A percentile compares a stretch with the other conserved stretches of the same genome.
Conservation (phyloP, 768 basidiomycete species). For the Vararia minispora region DNA sequence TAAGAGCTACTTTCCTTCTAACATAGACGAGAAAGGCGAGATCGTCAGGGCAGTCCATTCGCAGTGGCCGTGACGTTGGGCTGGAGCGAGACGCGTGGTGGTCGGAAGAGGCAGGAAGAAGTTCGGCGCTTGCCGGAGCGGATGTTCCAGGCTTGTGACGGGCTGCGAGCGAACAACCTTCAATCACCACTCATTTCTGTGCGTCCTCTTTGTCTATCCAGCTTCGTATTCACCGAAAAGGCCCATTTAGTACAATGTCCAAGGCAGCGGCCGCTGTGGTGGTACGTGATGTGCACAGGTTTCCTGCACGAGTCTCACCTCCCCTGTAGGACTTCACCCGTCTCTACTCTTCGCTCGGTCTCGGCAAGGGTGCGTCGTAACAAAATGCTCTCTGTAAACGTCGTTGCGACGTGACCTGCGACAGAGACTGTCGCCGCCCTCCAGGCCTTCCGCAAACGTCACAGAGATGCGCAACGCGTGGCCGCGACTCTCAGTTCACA, state of each 20-base stretch:
- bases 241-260: constrained; percentile 33
- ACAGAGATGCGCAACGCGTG: constrained; percentile 77
- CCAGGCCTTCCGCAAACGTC: constrained; percentile 94
- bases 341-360: constrained; percentile 70
- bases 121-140: too few species aligned
- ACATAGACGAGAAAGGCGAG: too few species aligned
- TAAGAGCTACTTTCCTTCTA: too few species aligned
- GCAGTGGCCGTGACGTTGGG: too few species aligned
- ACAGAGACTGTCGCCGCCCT: constrained; percentile 84
- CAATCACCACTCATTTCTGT: neutral
- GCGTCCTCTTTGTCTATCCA: neutral
- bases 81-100: too few species aligned
- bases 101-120: too few species aligned
- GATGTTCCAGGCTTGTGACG: too few species aligned
- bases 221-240: too few species aligned
- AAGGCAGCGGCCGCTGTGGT: constrained; percentile 63
- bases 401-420: neutral
- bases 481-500: constrained; percentile 50
- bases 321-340: constrained; percentile 64
- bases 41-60: too few species aligned
- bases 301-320: constrained; percentile 5
- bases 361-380: constrained; percentile 69
- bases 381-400: neutral
- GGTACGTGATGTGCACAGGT: constrained; percentile 16
- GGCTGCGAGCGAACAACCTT: too few species aligned